These are phyloP conservation scores for Arthroderma uncinatum DNA, from an alignment of 2,329 filamentous ascomycete species.

Conservation along the genomic window DNA sequence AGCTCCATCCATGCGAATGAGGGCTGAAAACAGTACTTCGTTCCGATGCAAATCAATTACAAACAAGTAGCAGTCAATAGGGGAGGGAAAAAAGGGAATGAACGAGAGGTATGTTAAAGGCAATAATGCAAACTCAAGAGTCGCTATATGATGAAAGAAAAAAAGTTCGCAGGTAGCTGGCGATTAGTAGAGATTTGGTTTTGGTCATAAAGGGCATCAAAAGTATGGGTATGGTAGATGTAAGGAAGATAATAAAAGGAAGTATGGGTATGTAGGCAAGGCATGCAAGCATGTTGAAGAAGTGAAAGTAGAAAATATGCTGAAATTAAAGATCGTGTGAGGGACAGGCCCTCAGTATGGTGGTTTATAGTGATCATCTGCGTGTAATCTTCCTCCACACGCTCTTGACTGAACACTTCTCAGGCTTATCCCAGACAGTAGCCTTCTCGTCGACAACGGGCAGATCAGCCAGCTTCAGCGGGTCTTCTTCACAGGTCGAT, in stretches of 20 bases:
- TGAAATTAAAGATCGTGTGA: not conserved
- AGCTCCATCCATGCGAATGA: not conserved
- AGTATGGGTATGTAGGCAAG: not conserved
- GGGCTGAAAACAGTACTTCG: not conserved
- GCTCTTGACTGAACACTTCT: conserved; percentile 32
- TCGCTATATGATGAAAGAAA: not conserved
- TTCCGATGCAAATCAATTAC: not conserved
- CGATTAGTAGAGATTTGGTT: conserved; percentile 3
- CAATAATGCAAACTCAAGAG: not conserved
- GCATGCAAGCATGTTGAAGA: not conserved
- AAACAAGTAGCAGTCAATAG: not conserved
- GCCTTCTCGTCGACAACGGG: conserved; percentile 33
- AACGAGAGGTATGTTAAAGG: not conserved
- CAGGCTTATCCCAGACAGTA: conserved; percentile 36
- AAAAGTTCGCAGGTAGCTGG: not conserved
- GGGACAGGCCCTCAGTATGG: not conserved
- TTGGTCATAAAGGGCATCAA: not conserved
- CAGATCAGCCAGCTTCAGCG: conserved; percentile 46
- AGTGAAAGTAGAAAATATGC: not conserved
- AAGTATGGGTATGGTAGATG: not conserved
- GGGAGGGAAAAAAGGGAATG: not conserved
- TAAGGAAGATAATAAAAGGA: not conserved
- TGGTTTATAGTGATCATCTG: conserved; percentile 9
- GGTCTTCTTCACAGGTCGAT: conserved; percentile 44
- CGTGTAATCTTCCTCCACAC: conserved; percentile 35